phyloP scores from a whole-genome alignment of 176 grass and related monocot genomes.

The Paspalum notatum region DNA sequence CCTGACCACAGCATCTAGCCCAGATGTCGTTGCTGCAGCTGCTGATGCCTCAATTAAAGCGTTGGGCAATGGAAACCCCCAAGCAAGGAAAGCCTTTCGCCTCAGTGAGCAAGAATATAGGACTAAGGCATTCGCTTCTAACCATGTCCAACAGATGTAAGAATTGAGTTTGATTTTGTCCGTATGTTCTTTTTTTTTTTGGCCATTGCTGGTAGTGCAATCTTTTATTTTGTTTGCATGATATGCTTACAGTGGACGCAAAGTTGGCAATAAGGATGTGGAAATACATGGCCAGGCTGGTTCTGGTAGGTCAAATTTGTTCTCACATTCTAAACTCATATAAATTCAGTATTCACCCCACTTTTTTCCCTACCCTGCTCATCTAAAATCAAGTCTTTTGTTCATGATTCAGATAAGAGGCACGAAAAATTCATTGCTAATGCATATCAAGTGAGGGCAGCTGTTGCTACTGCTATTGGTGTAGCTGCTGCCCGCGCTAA shows the following conservation, averaged over 20 bases:
- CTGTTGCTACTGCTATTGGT: constrained; percentile 79
- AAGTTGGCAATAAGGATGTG: constrained; percentile 29
- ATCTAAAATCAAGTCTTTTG: constrained; percentile 20
- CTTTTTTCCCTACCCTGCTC: constrained; percentile 21
- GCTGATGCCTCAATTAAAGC: constrained; percentile 70
- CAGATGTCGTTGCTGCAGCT: constrained; percentile 72
- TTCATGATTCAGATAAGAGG: constrained; percentile 40
- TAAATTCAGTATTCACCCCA: constrained; percentile 6
- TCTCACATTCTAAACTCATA: background rate
- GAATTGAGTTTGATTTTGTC: constrained; percentile 29
- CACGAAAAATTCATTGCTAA: constrained; percentile 56
- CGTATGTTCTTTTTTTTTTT: constrained; percentile 17
- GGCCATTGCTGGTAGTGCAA: background rate
- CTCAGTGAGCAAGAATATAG: constrained; percentile 58
- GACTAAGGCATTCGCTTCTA: constrained; percentile 54
- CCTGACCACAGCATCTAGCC: constrained; percentile 62
- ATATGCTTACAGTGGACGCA: constrained; percentile 35
- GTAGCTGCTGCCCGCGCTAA: constrained; percentile 88
- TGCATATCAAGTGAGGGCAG: constrained; percentile 75
- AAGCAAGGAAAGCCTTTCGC: constrained; percentile 64
- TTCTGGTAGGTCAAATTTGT: constrained; percentile 43
- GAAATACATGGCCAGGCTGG: constrained; percentile 34
- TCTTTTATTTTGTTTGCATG: constrained; percentile 22
- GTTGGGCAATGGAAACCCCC: constrained; percentile 64
- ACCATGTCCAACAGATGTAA: constrained; percentile 58